phyloP scores from a whole-genome alignment of 2,329 filamentous ascomycete species.

The Ophiostoma himal-ulmi region DNA sequence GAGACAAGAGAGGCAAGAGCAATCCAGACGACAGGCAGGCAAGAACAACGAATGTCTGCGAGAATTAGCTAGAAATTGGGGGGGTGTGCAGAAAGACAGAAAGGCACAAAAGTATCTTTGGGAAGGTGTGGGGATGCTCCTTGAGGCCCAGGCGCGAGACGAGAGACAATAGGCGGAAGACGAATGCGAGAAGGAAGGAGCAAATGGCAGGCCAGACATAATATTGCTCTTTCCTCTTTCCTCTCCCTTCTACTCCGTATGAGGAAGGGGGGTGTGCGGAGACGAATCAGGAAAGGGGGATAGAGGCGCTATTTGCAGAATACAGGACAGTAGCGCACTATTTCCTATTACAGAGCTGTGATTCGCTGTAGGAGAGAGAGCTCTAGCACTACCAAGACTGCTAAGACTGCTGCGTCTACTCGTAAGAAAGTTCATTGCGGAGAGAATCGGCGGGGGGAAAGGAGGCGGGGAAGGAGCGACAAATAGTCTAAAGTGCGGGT shows the following conservation, averaged over 20 bases:
- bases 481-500: background rate
- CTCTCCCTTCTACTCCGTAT: too few relatives aligned
- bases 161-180: too few relatives aligned
- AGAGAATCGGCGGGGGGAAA: background rate
- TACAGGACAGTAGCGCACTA: background rate
- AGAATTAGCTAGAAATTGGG: background rate
- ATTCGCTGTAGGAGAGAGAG: background rate
- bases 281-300: constrained; percentile 5
- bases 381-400: background rate
- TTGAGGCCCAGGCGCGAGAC: background rate
- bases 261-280: background rate
- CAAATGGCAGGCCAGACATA: constrained; percentile 5
- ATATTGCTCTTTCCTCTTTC: background rate
- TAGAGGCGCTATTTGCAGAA: background rate
- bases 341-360: background rate
- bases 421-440: background rate
- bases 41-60: constrained; percentile 14
- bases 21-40: background rate
- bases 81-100: background rate
- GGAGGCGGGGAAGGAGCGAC: constrained; percentile 1
- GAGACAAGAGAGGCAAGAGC: constrained; percentile 12
- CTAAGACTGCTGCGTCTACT: background rate
- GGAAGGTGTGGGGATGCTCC: constrained; percentile 26
- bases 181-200: constrained; percentile 14
- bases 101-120: background rate